Conservation (phyloP, 805 yeast genomes). For the Clavispora carvajalis region DNA sequence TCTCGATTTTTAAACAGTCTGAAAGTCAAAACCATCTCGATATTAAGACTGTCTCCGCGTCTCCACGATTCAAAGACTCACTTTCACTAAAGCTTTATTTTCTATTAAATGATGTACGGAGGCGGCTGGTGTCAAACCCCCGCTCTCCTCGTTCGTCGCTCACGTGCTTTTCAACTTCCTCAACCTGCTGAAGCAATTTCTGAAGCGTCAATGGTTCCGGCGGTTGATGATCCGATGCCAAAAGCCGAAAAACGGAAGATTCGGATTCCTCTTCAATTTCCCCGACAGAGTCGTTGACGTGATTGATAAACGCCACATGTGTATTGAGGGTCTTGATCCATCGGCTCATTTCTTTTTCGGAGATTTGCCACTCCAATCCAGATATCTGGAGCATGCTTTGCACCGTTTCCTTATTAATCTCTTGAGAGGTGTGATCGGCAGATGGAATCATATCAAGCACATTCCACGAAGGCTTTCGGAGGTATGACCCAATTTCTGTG, state of each 20-base stretch:
- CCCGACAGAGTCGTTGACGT: constrained; percentile 21
- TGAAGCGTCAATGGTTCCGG: constrained; percentile 19
- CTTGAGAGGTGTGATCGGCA: constrained; percentile 2
- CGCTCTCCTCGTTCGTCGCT: constrained; percentile 1
- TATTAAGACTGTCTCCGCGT: no score
- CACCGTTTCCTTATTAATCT: constrained; percentile 14
- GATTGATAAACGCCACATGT: constrained; percentile 48
- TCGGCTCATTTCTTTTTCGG: constrained; percentile 20
- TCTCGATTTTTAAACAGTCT: no score
- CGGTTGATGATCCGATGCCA: constrained; percentile 29
- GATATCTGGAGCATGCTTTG: constrained; percentile 41
- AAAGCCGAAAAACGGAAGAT: constrained; percentile 25
- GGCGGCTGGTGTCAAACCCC: constrained; percentile 1
- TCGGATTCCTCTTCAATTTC: constrained; percentile 5
- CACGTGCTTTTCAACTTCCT: constrained; percentile 2
- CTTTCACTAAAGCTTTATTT: no score
- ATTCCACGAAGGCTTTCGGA: constrained; percentile 8
- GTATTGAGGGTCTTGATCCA: constrained; percentile 34
- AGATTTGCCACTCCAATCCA: constrained; percentile 37
- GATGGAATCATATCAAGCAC: constrained; percentile 13
- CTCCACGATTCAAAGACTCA: no score
- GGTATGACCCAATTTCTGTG: constrained; percentile 5
- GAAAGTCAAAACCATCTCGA: no score
- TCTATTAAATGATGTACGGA: not conserved
- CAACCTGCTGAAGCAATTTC: constrained; percentile 8